These are phyloP conservation scores for Starmera quercuum DNA, from an alignment of 805 yeast genomes.

Conservation along the genomic window DNA sequence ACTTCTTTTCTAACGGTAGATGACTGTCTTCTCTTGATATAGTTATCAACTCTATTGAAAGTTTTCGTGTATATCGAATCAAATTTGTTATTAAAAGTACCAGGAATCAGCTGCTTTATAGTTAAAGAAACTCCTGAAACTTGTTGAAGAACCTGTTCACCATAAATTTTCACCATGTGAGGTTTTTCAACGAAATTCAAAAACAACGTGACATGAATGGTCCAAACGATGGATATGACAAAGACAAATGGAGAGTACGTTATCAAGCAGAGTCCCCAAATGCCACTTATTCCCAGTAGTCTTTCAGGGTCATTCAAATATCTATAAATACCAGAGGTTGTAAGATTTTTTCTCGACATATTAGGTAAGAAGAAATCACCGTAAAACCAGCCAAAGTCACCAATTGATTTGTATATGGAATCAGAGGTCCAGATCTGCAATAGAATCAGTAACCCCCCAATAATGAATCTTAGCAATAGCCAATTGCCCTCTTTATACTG, in stretches of 20 bases:
- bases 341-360: slow-evolving; percentile 40
- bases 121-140: slow-evolving; percentile 34
- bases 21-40: slow-evolving; percentile 18
- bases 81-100: slow-evolving; percentile 31
- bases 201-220: slow-evolving; percentile 54
- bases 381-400: slow-evolving; percentile 85
- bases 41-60: slow-evolving; percentile 25
- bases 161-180: slow-evolving; percentile 72
- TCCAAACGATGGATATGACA: slow-evolving; percentile 56
- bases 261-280: slow-evolving; percentile 64
- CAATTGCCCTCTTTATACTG: slow-evolving; percentile 27
- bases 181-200: slow-evolving; percentile 69
- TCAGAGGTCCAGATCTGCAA: slow-evolving; percentile 64
- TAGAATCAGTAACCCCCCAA: slow-evolving; percentile 47
- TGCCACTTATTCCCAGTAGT: slow-evolving; percentile 67
- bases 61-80: slow-evolving; percentile 36
- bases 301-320: slow-evolving; percentile 81
- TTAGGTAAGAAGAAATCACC: slow-evolving; percentile 75
- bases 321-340: slow-evolving; percentile 76
- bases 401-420: slow-evolving; percentile 63
- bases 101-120: slow-evolving; percentile 28
- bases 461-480: slow-evolving; percentile 44
- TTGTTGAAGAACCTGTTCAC: slow-evolving; percentile 52
- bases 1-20: slow-evolving; percentile 18
- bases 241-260: slow-evolving; percentile 44